Percentiles rank a stretch among this genome's conserved stretches.
phyloP scores from a whole-genome alignment of 73 alveolate species.

The Paramecium caudatum region DNA sequence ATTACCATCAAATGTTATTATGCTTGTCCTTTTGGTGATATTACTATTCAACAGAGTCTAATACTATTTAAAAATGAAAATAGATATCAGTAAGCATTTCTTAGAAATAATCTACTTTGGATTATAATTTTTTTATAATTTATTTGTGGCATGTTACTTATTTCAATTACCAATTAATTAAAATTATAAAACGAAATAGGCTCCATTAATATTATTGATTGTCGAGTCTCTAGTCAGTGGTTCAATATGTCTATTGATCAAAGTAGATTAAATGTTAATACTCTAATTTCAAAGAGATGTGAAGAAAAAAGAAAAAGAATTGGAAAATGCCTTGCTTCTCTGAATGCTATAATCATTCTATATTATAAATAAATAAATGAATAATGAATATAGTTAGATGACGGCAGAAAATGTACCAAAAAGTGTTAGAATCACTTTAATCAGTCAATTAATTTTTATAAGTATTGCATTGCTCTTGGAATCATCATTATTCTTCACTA shows the following conservation, averaged over 20 bases:
- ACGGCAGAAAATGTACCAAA: neutral
- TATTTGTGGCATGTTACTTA: neutral
- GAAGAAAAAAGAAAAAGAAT: too few species aligned
- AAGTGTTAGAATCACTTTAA: neutral
- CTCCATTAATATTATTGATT: neutral
- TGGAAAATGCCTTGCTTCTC: too few species aligned
- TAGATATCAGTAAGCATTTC: neutral
- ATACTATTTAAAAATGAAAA: neutral
- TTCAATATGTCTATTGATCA: neutral
- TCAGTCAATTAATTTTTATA: neutral
- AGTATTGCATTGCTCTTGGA: neutral
- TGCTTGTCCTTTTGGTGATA: neutral
- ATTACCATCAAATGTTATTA: neutral
- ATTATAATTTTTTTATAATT: constrained; percentile 20
- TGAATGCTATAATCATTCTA: too few species aligned
- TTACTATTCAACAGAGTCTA: neutral
- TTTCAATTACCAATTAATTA: constrained; percentile 28
- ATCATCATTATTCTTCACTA: neutral
- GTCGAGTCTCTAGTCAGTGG: constrained; percentile 6
- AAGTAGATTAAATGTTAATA: neutral
- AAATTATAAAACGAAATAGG: constrained; percentile 4
- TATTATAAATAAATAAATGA: too few species aligned
- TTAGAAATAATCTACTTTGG: constrained; percentile 35
- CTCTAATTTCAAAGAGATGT: too few species aligned
- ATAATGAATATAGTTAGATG: neutral